These are phyloP conservation scores for Euclidium syriacum DNA, from an alignment of 345 rosid genomes.

Conservation along the genomic window DNA sequence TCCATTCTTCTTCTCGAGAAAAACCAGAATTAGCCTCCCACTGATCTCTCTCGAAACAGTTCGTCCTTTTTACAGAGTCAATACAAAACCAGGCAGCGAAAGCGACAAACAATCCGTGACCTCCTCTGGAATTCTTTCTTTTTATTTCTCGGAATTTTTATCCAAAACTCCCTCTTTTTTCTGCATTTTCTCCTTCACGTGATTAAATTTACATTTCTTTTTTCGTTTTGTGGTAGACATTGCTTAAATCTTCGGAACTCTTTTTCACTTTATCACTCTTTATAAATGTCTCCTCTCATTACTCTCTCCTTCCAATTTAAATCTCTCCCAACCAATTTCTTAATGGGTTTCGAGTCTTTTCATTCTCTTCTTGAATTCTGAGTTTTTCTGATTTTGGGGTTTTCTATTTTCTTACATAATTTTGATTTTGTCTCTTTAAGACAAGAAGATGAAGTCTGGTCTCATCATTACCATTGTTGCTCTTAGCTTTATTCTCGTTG, in stretches of 20 bases:
- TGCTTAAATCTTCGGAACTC: constrained; percentile 22
- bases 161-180: neutral
- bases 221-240: constrained; percentile 14
- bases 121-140: neutral
- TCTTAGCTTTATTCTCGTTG: constrained; percentile 20
- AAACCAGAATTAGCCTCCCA: constrained; percentile 23
- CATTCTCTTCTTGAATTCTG: neutral
- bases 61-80: constrained; percentile 23
- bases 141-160: neutral
- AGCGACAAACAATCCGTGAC: constrained; percentile 35
- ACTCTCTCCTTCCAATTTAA: neutral
- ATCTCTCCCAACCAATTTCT: neutral
- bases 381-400: constrained; percentile 1
- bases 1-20: constrained; percentile 16
- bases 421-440: neutral
- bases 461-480: constrained; percentile 5
- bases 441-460: constrained; percentile 23
- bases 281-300: constrained; percentile 25
- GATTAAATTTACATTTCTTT: neutral
- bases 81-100: constrained; percentile 6
- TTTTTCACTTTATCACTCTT: constrained; percentile 7
- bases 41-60: constrained; percentile 23
- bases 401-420: neutral
- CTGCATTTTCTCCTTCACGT: constrained; percentile 16
- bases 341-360: neutral